These are phyloP conservation scores for Sextonia rubra DNA, from an alignment of 164 flowering plant species.

Conservation along the genomic window DNA sequence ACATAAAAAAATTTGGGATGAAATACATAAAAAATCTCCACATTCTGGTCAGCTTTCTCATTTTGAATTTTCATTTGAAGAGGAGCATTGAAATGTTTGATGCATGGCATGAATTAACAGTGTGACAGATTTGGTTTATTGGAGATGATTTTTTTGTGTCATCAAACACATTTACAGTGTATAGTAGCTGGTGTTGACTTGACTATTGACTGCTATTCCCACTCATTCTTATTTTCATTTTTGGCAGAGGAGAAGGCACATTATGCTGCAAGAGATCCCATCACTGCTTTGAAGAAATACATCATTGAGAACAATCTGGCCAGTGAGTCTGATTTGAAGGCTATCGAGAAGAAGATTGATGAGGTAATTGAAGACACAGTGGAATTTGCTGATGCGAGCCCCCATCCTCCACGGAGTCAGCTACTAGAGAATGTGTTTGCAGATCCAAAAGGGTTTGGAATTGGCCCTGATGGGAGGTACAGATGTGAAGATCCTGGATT, in stretches of 20 bases:
- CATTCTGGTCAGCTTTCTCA: too few species aligned
- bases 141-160: too few species aligned
- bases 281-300: constrained; percentile 78
- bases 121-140: too few species aligned
- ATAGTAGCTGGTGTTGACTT: too few species aligned
- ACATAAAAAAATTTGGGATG: too few species aligned
- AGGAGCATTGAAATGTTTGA: too few species aligned
- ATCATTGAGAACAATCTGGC: constrained; percentile 65
- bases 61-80: too few species aligned
- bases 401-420: constrained; percentile 69
- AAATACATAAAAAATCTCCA: too few species aligned
- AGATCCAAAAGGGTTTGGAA: constrained; percentile 93
- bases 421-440: constrained; percentile 90
- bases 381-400: constrained; percentile 87
- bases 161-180: too few species aligned
- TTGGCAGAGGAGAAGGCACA: constrained; percentile 85
- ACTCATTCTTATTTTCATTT: neutral
- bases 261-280: constrained; percentile 84
- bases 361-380: constrained; percentile 86
- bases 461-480: constrained; percentile 86
- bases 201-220: too few species aligned
- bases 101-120: too few species aligned
- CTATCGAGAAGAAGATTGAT: constrained; percentile 80
- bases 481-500: constrained; percentile 94
- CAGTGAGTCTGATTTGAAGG: constrained; percentile 70